Conservation (phyloP, 2,329 filamentous ascomycete genomes). For the Dothiorella sarmentorum region DNA sequence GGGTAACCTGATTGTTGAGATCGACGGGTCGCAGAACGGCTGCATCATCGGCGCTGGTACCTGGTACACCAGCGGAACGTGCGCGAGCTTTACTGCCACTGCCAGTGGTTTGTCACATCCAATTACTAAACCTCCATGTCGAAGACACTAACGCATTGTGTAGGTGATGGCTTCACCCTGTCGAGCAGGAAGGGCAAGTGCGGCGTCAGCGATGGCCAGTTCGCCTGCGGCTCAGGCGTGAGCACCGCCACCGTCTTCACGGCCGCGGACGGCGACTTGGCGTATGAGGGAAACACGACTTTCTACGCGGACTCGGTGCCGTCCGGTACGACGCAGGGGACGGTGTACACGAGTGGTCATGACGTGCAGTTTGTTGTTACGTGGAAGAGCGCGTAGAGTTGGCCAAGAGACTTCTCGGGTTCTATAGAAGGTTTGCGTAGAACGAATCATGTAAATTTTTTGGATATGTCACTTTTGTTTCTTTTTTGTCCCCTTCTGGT, state of each 20-base stretch:
- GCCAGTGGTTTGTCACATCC: constrained; percentile 23
- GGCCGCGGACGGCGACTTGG: constrained; percentile 33
- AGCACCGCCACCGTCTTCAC: constrained; percentile 43
- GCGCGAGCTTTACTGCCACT: constrained; percentile 61
- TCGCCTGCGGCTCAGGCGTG: constrained; percentile 55
- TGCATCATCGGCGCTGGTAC: constrained; percentile 65
- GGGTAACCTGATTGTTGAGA: constrained; percentile 58
- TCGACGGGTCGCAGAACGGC: constrained; percentile 51
- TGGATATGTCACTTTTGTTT: no score
- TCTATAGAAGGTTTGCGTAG: constrained; percentile 6
- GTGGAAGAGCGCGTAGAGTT: neutral
- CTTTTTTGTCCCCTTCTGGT: no score
- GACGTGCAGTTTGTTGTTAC: neutral
- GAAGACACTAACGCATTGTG: constrained; percentile 1
- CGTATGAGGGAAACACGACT: constrained; percentile 34
- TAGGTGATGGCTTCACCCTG: constrained; percentile 52
- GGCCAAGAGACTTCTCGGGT: neutral
- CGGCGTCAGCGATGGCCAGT: constrained; percentile 50
- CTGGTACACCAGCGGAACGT: constrained; percentile 66
- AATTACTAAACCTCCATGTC: neutral
- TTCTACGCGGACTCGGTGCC: constrained; percentile 46
- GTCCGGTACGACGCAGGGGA: constrained; percentile 42
- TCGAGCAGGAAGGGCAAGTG: constrained; percentile 59
- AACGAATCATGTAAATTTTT: neutral
- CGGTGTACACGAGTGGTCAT: constrained; percentile 37